These are phyloP conservation scores for Scleroderma bovista DNA, from an alignment of 768 basidiomycete genomes.

Conservation along the genomic window DNA sequence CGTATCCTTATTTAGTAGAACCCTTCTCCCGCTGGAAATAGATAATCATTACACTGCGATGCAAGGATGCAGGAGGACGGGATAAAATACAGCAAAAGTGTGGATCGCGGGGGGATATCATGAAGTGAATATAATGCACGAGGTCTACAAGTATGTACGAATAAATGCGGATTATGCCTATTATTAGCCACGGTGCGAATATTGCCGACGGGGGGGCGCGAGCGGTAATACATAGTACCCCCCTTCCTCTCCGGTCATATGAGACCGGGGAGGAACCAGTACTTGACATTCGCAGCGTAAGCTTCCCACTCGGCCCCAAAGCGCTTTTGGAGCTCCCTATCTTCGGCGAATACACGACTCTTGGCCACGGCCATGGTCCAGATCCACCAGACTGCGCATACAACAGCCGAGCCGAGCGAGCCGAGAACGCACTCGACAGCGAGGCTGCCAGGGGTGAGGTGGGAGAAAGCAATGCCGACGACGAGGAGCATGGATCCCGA, in stretches of 20 bases:
- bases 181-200: neutral
- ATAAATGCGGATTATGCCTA: neutral
- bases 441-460: constrained; percentile 44
- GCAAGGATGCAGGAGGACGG: too few relatives aligned
- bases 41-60: too few relatives aligned
- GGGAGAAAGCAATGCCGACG: constrained; percentile 40
- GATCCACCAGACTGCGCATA: constrained; percentile 42
- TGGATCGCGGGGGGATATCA: too few relatives aligned
- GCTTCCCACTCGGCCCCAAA: constrained; percentile 45
- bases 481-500: constrained; percentile 48
- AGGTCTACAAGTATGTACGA: neutral
- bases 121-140: neutral
- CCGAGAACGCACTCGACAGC: constrained; percentile 36
- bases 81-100: too few relatives aligned
- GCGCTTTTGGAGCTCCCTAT: constrained; percentile 40
- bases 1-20: too few relatives aligned
- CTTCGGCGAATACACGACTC: constrained; percentile 48
- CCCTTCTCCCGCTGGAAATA: too few relatives aligned
- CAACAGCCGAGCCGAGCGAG: constrained; percentile 25
- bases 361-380: constrained; percentile 45
- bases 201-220: neutral
- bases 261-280: constrained; percentile 48
- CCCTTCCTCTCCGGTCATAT: constrained; percentile 25
- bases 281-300: constrained; percentile 40
- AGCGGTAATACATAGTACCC: too few relatives aligned